Conservation (phyloP, 2,329 filamentous ascomycete species). For the Microdochium bolleyi region DNA sequence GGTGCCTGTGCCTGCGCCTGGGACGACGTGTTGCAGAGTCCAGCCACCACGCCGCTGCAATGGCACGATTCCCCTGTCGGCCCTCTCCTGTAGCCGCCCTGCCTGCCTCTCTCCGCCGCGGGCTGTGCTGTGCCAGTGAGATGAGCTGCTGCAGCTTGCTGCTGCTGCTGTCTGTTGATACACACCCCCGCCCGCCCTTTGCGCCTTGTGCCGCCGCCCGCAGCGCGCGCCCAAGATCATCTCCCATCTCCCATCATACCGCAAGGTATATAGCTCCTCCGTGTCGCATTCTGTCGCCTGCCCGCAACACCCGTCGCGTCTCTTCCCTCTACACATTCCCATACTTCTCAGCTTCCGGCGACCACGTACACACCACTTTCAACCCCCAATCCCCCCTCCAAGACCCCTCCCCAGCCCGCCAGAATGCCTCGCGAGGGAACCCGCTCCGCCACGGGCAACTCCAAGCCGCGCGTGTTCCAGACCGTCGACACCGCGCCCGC, state of each 20-base stretch:
- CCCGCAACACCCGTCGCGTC: constrained; percentile 13
- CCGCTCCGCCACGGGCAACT: constrained; percentile 43
- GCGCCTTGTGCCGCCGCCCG: no score
- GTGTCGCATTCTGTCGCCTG: constrained; percentile 20
- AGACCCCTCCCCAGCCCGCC: constrained; percentile 3
- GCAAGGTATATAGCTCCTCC: constrained; percentile 7
- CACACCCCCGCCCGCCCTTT: no score
- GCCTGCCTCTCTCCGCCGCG: no score
- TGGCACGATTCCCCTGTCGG: neutral
- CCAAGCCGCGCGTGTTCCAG: constrained; percentile 42
- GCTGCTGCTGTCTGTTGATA: neutral
- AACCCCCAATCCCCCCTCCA: neutral
- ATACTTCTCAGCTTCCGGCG: constrained; percentile 12
- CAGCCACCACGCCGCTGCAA: neutral
- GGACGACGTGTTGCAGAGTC: no score
- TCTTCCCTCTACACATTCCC: constrained; percentile 7
- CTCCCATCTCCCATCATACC: constrained; percentile 5
- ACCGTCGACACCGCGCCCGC: constrained; percentile 37
- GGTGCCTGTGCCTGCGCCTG: no score
- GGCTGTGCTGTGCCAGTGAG: no score
- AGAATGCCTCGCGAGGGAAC: constrained; percentile 42
- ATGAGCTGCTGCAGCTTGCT: no score
- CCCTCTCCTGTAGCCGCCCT: neutral
- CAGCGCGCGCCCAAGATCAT: no score
- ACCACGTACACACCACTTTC: constrained; percentile 3